These are phyloP conservation scores for Huntiella omanensis DNA, from an alignment of 2,329 filamentous ascomycete genomes.

Conservation along the genomic window DNA sequence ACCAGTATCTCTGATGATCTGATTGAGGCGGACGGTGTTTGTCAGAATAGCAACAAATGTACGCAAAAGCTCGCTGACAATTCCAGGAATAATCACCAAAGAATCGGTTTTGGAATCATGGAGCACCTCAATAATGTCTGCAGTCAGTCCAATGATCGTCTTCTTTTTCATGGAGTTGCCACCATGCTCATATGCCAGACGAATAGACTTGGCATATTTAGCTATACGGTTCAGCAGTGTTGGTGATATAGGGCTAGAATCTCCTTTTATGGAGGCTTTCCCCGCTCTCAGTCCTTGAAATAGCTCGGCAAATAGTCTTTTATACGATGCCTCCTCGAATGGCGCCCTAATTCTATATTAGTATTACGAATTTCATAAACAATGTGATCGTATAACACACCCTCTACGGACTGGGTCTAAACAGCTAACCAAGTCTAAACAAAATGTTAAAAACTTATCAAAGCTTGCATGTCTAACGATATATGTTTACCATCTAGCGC, in stretches of 20 bases:
- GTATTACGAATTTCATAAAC: no score
- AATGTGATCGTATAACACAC: conserved; percentile 14
- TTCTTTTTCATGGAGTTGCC: conserved; percentile 50
- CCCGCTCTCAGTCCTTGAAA: conserved; percentile 53
- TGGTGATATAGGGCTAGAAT: conserved; percentile 31
- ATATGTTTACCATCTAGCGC: conserved; percentile 22
- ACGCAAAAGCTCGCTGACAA: conserved; percentile 64
- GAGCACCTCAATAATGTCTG: conserved; percentile 64
- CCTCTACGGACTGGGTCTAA: conserved; percentile 21
- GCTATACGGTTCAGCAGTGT: conserved; percentile 38
- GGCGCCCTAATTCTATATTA: no score
- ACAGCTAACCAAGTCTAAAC: conserved; percentile 20
- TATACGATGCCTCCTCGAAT: conserved; percentile 53
- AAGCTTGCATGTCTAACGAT: no score
- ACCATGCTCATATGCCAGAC: conserved; percentile 52
- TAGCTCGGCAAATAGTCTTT: conserved; percentile 61
- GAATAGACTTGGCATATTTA: conserved; percentile 51
- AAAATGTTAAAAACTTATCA: neutral
- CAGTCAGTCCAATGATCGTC: conserved; percentile 59
- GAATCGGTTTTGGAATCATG: conserved; percentile 35
- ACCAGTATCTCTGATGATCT: conserved; percentile 37
- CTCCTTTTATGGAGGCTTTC: conserved; percentile 42
- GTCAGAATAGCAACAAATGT: conserved; percentile 51
- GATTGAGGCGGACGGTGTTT: conserved; percentile 61
- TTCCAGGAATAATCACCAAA: conserved; percentile 38